These are phyloP conservation scores for Mortierella sp. DNA, from an alignment of 371 early-diverging fungal species.

Conservation along the genomic window DNA sequence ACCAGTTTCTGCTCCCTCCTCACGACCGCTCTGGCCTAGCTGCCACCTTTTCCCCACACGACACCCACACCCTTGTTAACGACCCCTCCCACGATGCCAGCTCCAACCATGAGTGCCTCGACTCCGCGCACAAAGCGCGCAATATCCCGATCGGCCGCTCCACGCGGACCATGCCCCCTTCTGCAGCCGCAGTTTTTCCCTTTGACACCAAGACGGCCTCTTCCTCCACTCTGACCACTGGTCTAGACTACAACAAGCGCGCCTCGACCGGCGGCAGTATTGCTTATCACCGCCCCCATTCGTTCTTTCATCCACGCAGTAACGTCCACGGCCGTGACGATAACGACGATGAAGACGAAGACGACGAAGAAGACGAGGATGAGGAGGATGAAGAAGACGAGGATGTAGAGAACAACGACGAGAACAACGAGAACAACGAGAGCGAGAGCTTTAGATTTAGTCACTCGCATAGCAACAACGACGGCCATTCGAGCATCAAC, in stretches of 20 bases:
- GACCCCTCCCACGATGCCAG: too few species aligned
- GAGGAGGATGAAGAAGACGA: conserved; percentile 24
- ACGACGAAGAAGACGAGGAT: conserved; percentile 24
- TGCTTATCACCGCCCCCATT: too few species aligned
- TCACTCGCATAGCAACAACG: conserved; percentile 25
- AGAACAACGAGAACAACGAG: conserved; percentile 9
- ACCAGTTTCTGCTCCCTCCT: too few species aligned
- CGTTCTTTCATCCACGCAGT: not conserved
- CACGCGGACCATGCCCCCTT: too few species aligned
- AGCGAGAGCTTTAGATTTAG: not conserved
- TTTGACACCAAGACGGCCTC: not conserved
- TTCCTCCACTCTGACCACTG: not conserved
- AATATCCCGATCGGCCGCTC: too few species aligned
- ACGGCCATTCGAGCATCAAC: conserved; percentile 35
- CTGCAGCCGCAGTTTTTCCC: too few species aligned
- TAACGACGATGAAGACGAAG: conserved; percentile 6
- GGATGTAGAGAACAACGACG: conserved; percentile 11
- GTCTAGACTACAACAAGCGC: not conserved
- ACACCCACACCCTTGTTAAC: not conserved
- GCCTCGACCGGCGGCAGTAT: not conserved
- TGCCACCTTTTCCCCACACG: not conserved
- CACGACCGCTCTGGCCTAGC: too few species aligned
- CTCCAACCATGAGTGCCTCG: too few species aligned
- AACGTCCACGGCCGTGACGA: conserved; percentile 15
- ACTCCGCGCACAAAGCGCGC: too few species aligned